Evolutionary conservation across 768 basidiomycete genomes (phyloP).

Genomic region (Mrakia gelida): DNA sequence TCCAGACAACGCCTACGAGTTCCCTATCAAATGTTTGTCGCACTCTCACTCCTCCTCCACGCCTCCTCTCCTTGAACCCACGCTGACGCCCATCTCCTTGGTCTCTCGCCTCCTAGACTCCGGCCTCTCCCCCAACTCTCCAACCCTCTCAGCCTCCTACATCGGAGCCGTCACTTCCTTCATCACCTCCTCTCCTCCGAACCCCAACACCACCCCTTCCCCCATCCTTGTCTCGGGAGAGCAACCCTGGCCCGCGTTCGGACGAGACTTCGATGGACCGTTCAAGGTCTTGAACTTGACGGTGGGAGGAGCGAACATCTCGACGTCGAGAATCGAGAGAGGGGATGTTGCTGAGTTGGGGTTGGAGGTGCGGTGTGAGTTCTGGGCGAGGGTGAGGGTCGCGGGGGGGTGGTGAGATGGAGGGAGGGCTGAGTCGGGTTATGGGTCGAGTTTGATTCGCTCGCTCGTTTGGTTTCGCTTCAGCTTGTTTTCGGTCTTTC

Average conservation of each 20-base stretch:
- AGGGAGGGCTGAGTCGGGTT: neutral
- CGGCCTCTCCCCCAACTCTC: neutral
- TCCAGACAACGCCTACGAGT: too few relatives aligned
- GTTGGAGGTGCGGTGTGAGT: conserved; percentile 4
- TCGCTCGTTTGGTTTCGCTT: too few relatives aligned
- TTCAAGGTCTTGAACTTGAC: neutral
- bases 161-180: neutral
- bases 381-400: neutral
- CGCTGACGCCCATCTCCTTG: too few relatives aligned
- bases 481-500: too few relatives aligned
- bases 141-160: neutral
- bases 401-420: neutral
- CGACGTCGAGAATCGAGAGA: neutral
- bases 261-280: neutral
- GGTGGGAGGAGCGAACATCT: neutral
- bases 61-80: too few relatives aligned
- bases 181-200: neutral
- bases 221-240: neutral
- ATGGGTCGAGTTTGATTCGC: too few relatives aligned
- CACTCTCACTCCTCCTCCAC: too few relatives aligned
- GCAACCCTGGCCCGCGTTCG: neutral
- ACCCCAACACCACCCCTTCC: neutral
- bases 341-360: neutral
- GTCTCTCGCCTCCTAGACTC: neutral
- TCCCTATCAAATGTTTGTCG: too few relatives aligned